phyloP scores from a whole-genome alignment of 1,284 basidiomycete species.

The Inonotus hispidus region DNA sequence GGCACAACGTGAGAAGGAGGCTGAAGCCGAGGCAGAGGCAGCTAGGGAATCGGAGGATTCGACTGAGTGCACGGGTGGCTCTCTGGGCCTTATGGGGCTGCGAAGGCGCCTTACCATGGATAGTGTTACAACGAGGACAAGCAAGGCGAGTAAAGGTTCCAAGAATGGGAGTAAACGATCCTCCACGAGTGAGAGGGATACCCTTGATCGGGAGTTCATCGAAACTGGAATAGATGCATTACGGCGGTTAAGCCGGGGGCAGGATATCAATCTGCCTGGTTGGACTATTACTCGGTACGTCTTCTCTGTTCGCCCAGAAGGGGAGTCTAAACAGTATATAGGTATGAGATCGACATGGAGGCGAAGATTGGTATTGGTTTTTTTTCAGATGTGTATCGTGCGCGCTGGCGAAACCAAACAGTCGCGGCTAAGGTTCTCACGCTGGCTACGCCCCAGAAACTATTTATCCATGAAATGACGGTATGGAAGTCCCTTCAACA shows the following conservation, averaged over 20 bases:
- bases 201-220: slow-evolving; percentile 42
- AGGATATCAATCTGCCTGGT: slow-evolving; percentile 42
- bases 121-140: slow-evolving; percentile 14
- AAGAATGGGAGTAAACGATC: slow-evolving; percentile 14
- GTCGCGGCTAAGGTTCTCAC: slow-evolving; percentile 59
- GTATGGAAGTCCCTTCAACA: slow-evolving; percentile 50
- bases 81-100: slow-evolving; percentile 25
- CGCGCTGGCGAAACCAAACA: slow-evolving; percentile 51
- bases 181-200: slow-evolving; percentile 23
- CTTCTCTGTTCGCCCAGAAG: not conserved
- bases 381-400: slow-evolving; percentile 66
- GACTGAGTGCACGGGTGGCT: slow-evolving; percentile 8
- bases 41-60: slow-evolving; percentile 9
- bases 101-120: slow-evolving; percentile 18
- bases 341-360: slow-evolving; percentile 61
- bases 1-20: slow-evolving; percentile 37
- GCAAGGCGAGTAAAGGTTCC: slow-evolving; percentile 13
- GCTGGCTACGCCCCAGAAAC: slow-evolving; percentile 39
- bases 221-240: slow-evolving; percentile 45
- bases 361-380: slow-evolving; percentile 60
- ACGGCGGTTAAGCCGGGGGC: slow-evolving; percentile 31
- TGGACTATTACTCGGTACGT: slow-evolving; percentile 66
- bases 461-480: slow-evolving; percentile 47
- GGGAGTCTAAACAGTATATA: slow-evolving; percentile 19
- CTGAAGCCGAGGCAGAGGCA: slow-evolving; percentile 3